Base-by-base conservation (phyloP, 2,329 filamentous ascomycete genomes). In the Botrytis tulipae region DNA sequence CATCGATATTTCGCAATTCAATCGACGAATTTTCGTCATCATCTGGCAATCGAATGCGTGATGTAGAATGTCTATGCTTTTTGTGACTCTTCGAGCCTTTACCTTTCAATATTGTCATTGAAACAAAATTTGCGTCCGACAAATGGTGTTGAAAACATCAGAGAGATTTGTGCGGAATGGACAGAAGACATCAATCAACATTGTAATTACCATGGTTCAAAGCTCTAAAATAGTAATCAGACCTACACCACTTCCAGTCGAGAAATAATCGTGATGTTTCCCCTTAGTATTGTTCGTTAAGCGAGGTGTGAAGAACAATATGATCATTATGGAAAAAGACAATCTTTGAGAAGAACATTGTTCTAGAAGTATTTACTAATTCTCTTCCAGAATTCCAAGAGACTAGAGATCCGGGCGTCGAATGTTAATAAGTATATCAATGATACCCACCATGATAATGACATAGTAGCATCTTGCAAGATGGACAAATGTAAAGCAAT, bases 281-380 rank as follows among this genome's bases (percentile, higher is more conserved):
- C 62, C 74, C 69, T 76, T 75, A 73, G n/a, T 68, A 76, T 76
- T 76, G 75, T 76, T 76, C 74, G 59, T 71, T 74, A 65, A 75
- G 73, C 75, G 75, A 76, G 51, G 35, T 60, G 72, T 46, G 22
- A 60, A 71, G 72, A 71, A 73, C 71, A 73, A 73, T 73, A 40
- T 9, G 4, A 37, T 25, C 10, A 69, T 69, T n/a, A 32, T n/a
- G 10, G 48, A 69, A 68, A 44, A 32, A 69, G 20, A 57, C 12
- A 4, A 8, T 8, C 66, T 42, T 69, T 42, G 37, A 57, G 16
- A 42, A 44, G 8, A 22, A n/a, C 37, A 69, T 69, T 69, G 48
- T 69, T 69, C 66, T 44, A 57, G 48, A 57, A 68, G 9, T 16
- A 42, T 32, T 42, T n/a, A 42, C 25, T 42, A 22, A 51, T 29